Base-by-base conservation (phyloP, 2,329 filamentous ascomycete species). In the Chaetomium olivaceum region DNA sequence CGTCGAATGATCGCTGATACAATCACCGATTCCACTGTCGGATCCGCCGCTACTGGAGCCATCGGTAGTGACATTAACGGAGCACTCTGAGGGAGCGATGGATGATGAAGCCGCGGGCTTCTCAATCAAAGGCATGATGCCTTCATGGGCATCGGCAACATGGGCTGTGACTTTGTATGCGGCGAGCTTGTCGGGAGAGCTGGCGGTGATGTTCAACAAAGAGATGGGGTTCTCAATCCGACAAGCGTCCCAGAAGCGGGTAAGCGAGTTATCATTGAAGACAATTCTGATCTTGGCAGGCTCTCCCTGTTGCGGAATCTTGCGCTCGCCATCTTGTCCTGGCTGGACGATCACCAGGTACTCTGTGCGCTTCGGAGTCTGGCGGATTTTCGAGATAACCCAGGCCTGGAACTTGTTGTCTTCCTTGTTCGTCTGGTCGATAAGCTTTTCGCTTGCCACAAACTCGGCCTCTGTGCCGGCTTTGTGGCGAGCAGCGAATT, bases 401-500 rank as follows among this genome's bases (percentile, higher is more conserved):
- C 66, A 68, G 14, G 57, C 63, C 27, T 43, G 31, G 39, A 66
- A 64, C 16, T 58, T 25, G n/a, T 29, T 21, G n/a, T 51, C 27
- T 27, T 66, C 19, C 2, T 51, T 58, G 52, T 68, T 68, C 54
- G 59, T 50, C 4, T 31, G 16, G 31, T 68, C 27, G 14, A 68
- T 36, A 1, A 58, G 9, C 6, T 46, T 61, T 16, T 61, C 21
- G 5, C 19, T 29, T 0, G 54, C 33, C 1, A 14, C 36, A 19
- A 68, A 68, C 31, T 68, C 66, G 23, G 52, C 55, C 14, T 68
- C 58, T 4, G 66, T 68, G 46, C 66, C 63, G 2, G 36, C 48
- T 43, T 58, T 64, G 61, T 68, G 66, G 21, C 63, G 58, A 3
- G 25, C 25, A 12, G 31, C 61, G 3, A 66, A 66, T 33, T 68